Conservation (phyloP, 2,329 filamentous ascomycete species). For the Monosporascus sp. region DNA sequence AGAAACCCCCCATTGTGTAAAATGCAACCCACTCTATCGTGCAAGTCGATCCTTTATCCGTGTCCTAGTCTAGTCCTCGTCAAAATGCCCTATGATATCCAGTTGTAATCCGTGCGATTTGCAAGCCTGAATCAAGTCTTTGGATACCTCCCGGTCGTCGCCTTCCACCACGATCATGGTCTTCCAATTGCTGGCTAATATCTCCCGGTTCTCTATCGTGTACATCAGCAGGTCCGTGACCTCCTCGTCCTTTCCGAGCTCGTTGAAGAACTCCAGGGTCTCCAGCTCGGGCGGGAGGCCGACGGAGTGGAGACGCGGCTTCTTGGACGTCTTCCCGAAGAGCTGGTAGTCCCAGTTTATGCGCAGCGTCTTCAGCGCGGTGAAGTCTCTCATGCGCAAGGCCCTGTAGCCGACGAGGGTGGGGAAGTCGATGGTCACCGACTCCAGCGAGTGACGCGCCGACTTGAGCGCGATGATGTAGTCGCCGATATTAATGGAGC, state of each 20-base stretch:
- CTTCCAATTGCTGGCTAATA: slow-evolving; percentile 32
- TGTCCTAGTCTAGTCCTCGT: background rate
- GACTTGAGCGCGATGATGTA: slow-evolving; percentile 40
- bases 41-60: background rate
- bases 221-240: slow-evolving; percentile 40
- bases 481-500: slow-evolving; percentile 40
- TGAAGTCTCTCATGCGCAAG: slow-evolving; percentile 39
- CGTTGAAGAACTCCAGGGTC: slow-evolving; percentile 40
- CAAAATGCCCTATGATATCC: slow-evolving; percentile 10
- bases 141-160: slow-evolving; percentile 26
- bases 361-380: slow-evolving; percentile 33
- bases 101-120: slow-evolving; percentile 26
- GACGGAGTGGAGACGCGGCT: slow-evolving; percentile 40
- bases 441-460: slow-evolving; percentile 36
- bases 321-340: slow-evolving; percentile 39
- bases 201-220: slow-evolving; percentile 32
- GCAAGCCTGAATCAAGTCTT: slow-evolving; percentile 30
- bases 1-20: too few relatives aligned
- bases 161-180: slow-evolving; percentile 32
- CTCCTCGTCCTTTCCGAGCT: slow-evolving; percentile 41
- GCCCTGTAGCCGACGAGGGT: slow-evolving; percentile 34
- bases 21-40: background rate
- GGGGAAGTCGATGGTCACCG: slow-evolving; percentile 40
- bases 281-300: slow-evolving; percentile 41
- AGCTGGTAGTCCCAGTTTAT: slow-evolving; percentile 45